Conservation (phyloP, 2,329 filamentous ascomycete species). For the Salinomyces thailandicus region DNA sequence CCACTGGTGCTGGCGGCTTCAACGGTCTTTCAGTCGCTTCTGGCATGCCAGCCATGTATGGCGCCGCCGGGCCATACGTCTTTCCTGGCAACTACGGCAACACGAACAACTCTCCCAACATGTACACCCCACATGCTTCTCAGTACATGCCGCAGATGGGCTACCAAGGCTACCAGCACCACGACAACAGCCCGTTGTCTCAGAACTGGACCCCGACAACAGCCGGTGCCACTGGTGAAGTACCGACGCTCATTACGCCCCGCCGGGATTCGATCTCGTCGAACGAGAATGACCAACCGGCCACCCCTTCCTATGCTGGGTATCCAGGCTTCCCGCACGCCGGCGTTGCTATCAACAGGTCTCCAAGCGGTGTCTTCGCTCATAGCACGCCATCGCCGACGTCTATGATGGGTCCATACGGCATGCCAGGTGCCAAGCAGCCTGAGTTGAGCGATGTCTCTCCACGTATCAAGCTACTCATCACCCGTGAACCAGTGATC, state of each 20-base stretch:
- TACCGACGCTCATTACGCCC: slow-evolving; percentile 41
- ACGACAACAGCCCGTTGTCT: slow-evolving; percentile 38
- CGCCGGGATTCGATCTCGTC: slow-evolving; percentile 43
- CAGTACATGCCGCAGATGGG: slow-evolving; percentile 34
- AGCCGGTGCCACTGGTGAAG: slow-evolving; percentile 34
- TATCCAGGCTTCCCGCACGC: slow-evolving; percentile 30
- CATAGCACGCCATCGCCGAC: slow-evolving; percentile 37
- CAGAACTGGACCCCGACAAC: slow-evolving; percentile 34
- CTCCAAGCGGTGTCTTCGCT: slow-evolving; percentile 36
- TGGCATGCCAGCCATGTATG: slow-evolving; percentile 25
- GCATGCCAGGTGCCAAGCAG: slow-evolving; percentile 30
- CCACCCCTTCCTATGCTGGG: slow-evolving; percentile 36
- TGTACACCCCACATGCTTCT: slow-evolving; percentile 35
- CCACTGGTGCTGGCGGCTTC: slow-evolving; percentile 20
- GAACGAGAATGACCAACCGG: slow-evolving; percentile 43
- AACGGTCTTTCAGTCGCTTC: slow-evolving; percentile 17
- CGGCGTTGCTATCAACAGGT: slow-evolving; percentile 39
- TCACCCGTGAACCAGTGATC: slow-evolving; percentile 65
- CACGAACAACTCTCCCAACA: slow-evolving; percentile 26
- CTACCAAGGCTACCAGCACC: slow-evolving; percentile 36
- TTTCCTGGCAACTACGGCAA: slow-evolving; percentile 19
- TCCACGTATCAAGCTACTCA: slow-evolving; percentile 35
- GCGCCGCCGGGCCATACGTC: slow-evolving; percentile 22
- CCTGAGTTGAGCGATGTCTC: slow-evolving; percentile 31
- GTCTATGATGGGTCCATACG: slow-evolving; percentile 35